Percentiles rank a stretch among this genome's conserved stretches.
Evolutionary conservation across 306 rosid species (phyloP).

Genomic region (Lablab purpureus): DNA sequence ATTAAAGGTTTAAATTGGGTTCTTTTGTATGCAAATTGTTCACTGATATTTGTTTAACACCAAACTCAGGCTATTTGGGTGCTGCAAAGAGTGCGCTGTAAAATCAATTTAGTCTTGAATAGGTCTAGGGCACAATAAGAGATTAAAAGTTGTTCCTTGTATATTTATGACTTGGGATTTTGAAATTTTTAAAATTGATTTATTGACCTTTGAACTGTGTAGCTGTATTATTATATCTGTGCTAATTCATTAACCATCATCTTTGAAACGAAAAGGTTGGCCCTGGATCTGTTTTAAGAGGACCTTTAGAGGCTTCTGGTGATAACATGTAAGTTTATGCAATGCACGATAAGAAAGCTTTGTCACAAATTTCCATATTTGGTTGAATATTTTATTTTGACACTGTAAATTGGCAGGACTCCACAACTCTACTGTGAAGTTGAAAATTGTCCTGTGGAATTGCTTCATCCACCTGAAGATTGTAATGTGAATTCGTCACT

Average conservation of each 20-base stretch:
- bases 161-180: constrained; percentile 29
- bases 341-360: constrained; percentile 33
- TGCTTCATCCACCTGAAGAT: constrained; percentile 96
- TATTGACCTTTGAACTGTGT: constrained; percentile 32
- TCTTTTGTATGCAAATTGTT: constrained; percentile 15
- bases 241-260: constrained; percentile 43
- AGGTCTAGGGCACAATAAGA: constrained; percentile 18
- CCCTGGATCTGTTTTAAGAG: constrained; percentile 84
- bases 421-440: constrained; percentile 75
- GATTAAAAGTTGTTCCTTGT: constrained; percentile 31
- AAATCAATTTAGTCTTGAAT: constrained; percentile 39
- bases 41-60: constrained; percentile 28
- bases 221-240: constrained; percentile 34
- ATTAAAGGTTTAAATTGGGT: constrained; percentile 31
- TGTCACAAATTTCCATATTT: constrained; percentile 8
- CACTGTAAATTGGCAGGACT: constrained; percentile 56
- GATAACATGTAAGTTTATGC: constrained; percentile 64
- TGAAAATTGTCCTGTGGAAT: constrained; percentile 81
- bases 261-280: constrained; percentile 73
- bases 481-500: constrained; percentile 95
- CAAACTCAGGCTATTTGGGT: constrained; percentile 32
- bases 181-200: constrained; percentile 27
- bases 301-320: constrained; percentile 71
- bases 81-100: constrained; percentile 30
- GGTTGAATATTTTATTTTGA: constrained; percentile 33